Percentiles rank a stretch among this genome's conserved stretches.
Evolutionary conservation across 768 basidiomycete species (phyloP).

Genomic region (Panaeolus cyanescens): DNA sequence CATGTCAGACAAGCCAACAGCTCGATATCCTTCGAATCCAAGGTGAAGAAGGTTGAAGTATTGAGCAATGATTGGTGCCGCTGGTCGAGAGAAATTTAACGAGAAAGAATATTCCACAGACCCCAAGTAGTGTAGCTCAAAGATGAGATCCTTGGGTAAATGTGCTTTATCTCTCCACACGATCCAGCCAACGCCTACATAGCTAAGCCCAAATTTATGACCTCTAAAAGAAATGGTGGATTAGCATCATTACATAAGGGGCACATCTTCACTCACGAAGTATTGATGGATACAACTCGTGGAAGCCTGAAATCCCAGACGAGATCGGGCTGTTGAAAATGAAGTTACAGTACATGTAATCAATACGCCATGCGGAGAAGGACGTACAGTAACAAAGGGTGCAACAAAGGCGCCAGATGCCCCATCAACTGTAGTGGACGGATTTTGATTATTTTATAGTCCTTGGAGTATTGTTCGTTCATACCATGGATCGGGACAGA

Average conservation of each 20-base stretch:
- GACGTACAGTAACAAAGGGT: constrained; percentile 51
- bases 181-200: constrained; percentile 70
- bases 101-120: constrained; percentile 77
- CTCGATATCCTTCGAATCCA: constrained; percentile 58
- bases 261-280: constrained; percentile 36
- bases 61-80: constrained; percentile 63
- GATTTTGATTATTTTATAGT: background rate
- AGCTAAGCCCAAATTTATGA: constrained; percentile 62
- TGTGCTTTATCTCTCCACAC: constrained; percentile 65
- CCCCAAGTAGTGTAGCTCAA: constrained; percentile 62
- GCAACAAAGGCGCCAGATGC: constrained; percentile 71
- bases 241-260: constrained; percentile 35
- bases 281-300: constrained; percentile 63
- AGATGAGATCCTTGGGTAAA: constrained; percentile 72
- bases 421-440: constrained; percentile 48
- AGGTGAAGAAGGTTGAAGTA: constrained; percentile 67
- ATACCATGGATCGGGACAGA: constrained; percentile 70
- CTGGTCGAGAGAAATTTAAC: constrained; percentile 63
- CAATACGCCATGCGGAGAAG: background rate
- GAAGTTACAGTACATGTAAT: constrained; percentile 24
- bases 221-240: constrained; percentile 50
- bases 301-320: constrained; percentile 67
- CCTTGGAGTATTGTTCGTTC: background rate
- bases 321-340: constrained; percentile 45
- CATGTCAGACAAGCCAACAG: constrained; percentile 49